Conservation (phyloP, 192 early-diverging fungal species). For the Diversispora eburnea region DNA sequence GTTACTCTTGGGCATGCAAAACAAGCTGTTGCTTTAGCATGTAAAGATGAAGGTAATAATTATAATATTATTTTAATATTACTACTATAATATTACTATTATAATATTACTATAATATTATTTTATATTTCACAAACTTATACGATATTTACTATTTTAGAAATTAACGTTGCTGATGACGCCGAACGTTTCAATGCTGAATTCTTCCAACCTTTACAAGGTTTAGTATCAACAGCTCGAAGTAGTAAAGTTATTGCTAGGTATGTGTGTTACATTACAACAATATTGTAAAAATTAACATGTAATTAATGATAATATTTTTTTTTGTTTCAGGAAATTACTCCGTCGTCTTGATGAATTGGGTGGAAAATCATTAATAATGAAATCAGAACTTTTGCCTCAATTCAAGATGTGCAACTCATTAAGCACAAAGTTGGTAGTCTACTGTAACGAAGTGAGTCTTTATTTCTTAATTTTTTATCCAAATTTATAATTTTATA, state of each 20-base stretch:
- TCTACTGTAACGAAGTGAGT: slow-evolving; percentile 46
- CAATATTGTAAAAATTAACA: neutral
- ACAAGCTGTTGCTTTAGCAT: slow-evolving; percentile 39
- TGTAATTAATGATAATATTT: neutral
- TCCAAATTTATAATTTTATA: neutral
- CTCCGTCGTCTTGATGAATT: slow-evolving; percentile 64
- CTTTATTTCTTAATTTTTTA: slow-evolving; percentile 1
- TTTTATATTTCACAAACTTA: neutral
- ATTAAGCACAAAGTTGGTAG: slow-evolving; percentile 46
- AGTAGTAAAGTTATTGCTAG: slow-evolving; percentile 55
- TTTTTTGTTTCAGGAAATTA: slow-evolving; percentile 49
- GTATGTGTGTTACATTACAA: slow-evolving; percentile 28
- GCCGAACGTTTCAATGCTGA: slow-evolving; percentile 44
- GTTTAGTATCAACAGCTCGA: slow-evolving; percentile 42
- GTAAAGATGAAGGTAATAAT: slow-evolving; percentile 36
- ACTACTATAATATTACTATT: neutral
- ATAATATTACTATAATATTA: slow-evolving; percentile 1
- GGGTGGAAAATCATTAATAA: slow-evolving; percentile 39
- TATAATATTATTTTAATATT: neutral
- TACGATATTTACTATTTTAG: slow-evolving; percentile 21
- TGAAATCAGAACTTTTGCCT: slow-evolving; percentile 46
- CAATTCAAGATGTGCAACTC: slow-evolving; percentile 47
- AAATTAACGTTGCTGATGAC: slow-evolving; percentile 41
- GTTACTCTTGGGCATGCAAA: slow-evolving; percentile 50
- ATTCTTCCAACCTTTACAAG: slow-evolving; percentile 43